A percentile compares a stretch with the other conserved stretches of the same genome.
phyloP scores from a whole-genome alignment of 306 rosid species.

The Cajanus cajan region DNA sequence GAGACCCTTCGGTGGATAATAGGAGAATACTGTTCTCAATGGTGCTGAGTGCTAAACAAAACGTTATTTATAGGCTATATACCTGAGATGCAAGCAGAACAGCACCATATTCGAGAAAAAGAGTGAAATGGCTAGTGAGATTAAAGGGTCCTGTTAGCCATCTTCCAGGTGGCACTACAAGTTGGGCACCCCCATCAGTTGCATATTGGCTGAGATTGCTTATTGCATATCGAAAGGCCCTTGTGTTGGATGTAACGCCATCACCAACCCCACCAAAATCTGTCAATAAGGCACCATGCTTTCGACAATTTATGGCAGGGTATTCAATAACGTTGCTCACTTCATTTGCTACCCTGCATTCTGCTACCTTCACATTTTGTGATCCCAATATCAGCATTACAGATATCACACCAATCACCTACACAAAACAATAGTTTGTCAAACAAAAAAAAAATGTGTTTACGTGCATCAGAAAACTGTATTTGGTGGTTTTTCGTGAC shows the following conservation, averaged over 20 bases:
- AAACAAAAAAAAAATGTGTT: neutral
- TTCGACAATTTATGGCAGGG: conserved; percentile 50
- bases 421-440: neutral
- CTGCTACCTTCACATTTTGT: conserved; percentile 28
- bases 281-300: conserved; percentile 58
- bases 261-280: conserved; percentile 83
- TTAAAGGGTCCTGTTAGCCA: conserved; percentile 85
- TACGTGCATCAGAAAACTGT: neutral
- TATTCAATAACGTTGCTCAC: neutral
- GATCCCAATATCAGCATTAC: conserved; percentile 19
- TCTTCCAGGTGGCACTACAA: conserved; percentile 68
- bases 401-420: conserved; percentile 22
- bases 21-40: too few species aligned
- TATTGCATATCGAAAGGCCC: conserved; percentile 56
- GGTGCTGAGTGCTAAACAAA: too few species aligned
- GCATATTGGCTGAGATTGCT: conserved; percentile 42
- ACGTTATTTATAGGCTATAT: neutral
- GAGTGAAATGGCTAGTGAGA: conserved; percentile 85
- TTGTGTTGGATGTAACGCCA: conserved; percentile 68
- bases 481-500: too few species aligned
- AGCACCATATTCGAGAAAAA: conserved; percentile 59
- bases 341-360: neutral
- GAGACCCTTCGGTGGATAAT: too few species aligned
- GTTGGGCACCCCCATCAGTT: conserved; percentile 62
- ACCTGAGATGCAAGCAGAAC: conserved; percentile 69